Evolutionary conservation across 257 asterid species (phyloP).

Genomic region (Oldenlandia corymbosa): DNA sequence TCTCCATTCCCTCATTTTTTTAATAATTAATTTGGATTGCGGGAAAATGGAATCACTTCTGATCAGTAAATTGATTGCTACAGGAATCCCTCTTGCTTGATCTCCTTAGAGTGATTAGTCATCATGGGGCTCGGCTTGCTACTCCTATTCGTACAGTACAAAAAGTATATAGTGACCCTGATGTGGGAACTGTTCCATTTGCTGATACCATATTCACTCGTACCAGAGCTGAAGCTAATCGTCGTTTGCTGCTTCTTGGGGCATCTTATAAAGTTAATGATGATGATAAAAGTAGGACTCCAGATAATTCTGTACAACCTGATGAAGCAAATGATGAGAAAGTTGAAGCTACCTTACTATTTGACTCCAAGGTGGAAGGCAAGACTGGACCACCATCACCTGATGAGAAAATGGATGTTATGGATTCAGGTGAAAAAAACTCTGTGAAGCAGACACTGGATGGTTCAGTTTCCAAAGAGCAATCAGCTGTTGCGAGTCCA

Average conservation of each 20-base stretch:
- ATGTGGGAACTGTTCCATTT: constrained; percentile 20
- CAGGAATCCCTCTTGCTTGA: constrained; percentile 30
- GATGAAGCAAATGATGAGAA: constrained; percentile 24
- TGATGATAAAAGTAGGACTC: constrained; percentile 19
- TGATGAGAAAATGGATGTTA: constrained; percentile 8
- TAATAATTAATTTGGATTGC: neutral
- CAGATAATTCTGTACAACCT: constrained; percentile 13
- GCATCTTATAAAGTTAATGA: constrained; percentile 24
- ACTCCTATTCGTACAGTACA: constrained; percentile 33
- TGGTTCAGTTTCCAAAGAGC: constrained; percentile 14
- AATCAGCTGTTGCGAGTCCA: neutral
- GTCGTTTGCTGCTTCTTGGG: constrained; percentile 21
- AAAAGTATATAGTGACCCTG: constrained; percentile 23
- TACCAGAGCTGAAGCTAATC: constrained; percentile 18
- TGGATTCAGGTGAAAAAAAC: constrained; percentile 12
- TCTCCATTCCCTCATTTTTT: neutral
- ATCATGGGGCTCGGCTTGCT: constrained; percentile 36
- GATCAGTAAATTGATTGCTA: neutral
- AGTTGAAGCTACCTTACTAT: constrained; percentile 10
- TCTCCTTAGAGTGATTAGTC: constrained; percentile 33
- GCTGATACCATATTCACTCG: constrained; percentile 21
- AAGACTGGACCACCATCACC: constrained; percentile 17
- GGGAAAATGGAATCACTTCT: neutral
- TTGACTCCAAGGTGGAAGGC: constrained; percentile 7
- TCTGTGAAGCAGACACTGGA: constrained; percentile 15